Evolutionary conservation across 2,329 filamentous ascomycete species (phyloP), one percentile per base, ranked within the genome.

Genomic region (Chalaropsis thielavioides): DNA sequence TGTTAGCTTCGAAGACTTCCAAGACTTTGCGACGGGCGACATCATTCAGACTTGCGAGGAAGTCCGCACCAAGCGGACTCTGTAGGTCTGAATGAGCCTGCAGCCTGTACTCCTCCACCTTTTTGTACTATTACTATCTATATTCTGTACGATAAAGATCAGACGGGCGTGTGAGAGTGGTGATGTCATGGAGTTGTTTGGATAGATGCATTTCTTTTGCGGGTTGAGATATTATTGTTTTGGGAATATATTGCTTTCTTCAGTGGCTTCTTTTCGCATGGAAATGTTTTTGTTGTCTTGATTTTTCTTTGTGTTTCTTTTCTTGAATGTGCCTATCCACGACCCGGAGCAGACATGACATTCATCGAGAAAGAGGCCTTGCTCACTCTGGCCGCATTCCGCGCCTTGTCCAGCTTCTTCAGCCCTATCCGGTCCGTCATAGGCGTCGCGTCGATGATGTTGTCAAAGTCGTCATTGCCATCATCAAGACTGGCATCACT

Each of bases 401-500:
- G 76, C 70, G 84, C 81, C 73, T 80, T 83, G 67, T 84, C 80
- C 51, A 85, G 73, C 73, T 76, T 82, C 1, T 75, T 74, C 65
- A 85, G 71, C 0, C 92, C 92, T 13, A 88, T 89, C 64, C 87
- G 83, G 73, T 96, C 92, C 0, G 92, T 96, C 19, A 95, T 84
- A 0, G 90, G 90, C 2, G 90, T 92, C 0, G 94, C 92, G 70
- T 92, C 85, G 72, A 96, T 95, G 74, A 99, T 95, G 69, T 87
- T 87, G 72, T 97, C 92, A 72, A 97, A 96, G 61, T 90, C 87
- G 59, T 88, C 88, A 64, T 94, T 87, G 17, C 84, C 82, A 0
- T 79, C 84, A 46, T 46, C 43, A 17, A 46, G 5, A 10, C 19
- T 17, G 10, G 77, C 81, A 4, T 71, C 74, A 5, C 69, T 73